These are phyloP conservation scores for Aspergillus aculeatus DNA, from an alignment of 2,329 filamentous ascomycete genomes.

Conservation along the genomic window DNA sequence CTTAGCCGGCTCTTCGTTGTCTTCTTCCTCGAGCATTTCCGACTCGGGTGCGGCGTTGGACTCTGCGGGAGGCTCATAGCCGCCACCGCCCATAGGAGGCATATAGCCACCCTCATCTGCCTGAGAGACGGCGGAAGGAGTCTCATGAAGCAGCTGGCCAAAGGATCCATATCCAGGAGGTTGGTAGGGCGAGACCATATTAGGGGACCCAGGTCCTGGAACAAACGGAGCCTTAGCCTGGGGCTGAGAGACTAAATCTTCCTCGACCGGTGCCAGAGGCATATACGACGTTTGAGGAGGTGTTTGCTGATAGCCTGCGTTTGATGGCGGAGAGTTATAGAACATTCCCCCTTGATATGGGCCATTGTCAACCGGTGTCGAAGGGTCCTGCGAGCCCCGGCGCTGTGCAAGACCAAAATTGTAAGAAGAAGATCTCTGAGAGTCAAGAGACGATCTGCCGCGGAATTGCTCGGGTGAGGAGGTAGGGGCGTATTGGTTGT, in stretches of 20 bases:
- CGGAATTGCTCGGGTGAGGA: constrained; percentile 53
- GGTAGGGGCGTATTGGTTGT: constrained; percentile 47
- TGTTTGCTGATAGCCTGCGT: constrained; percentile 35
- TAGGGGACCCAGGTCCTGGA: constrained; percentile 22
- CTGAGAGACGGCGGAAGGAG: constrained; percentile 20
- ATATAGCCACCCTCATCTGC: constrained; percentile 35
- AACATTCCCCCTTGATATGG: constrained; percentile 31
- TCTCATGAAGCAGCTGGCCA: constrained; percentile 23
- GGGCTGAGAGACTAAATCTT: constrained; percentile 32
- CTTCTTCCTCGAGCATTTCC: constrained; percentile 52
- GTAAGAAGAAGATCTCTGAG: constrained; percentile 44
- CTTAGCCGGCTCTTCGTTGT: constrained; percentile 60
- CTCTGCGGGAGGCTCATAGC: constrained; percentile 41
- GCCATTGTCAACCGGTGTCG: constrained; percentile 33
- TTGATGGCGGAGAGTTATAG: constrained; percentile 33
- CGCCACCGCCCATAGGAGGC: constrained; percentile 27
- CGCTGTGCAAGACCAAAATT: constrained; percentile 35
- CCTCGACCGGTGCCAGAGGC: constrained; percentile 42
- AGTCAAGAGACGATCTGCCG: constrained; percentile 50
- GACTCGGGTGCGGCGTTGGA: constrained; percentile 34
- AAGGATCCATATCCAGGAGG: constrained; percentile 21
- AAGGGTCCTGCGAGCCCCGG: constrained; percentile 39
- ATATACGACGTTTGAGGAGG: constrained; percentile 40
- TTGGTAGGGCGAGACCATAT: constrained; percentile 32
- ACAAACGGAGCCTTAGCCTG: constrained; percentile 19